phyloP scores from a whole-genome alignment of 2,329 filamentous ascomycete species.

The Curvularia hawaiiensis region DNA sequence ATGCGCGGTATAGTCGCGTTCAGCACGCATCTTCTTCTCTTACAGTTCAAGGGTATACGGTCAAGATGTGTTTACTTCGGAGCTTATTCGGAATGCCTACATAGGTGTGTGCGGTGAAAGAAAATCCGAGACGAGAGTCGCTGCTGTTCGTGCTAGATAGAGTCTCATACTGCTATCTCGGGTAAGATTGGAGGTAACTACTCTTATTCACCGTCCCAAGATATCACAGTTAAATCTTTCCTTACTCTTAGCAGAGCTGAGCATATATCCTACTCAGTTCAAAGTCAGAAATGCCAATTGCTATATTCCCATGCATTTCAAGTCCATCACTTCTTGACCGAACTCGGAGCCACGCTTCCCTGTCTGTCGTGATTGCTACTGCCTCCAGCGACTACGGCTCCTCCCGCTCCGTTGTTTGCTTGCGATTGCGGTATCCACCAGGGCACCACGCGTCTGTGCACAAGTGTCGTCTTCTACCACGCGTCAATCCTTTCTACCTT shows the following conservation, averaged over 20 bases:
- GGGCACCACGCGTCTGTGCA: slow-evolving; percentile 26
- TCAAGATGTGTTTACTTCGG: not conserved
- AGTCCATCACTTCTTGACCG: slow-evolving; percentile 14
- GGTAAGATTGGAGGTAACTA: not conserved
- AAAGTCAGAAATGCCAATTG: slow-evolving; percentile 9
- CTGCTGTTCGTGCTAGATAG: not conserved
- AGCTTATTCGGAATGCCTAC: not conserved
- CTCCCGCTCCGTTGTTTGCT: slow-evolving; percentile 31
- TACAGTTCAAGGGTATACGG: not conserved
- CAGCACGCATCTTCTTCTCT: not conserved
- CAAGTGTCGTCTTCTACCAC: slow-evolving; percentile 9
- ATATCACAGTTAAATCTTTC: not conserved
- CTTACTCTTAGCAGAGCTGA: too few species aligned
- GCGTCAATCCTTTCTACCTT: slow-evolving; percentile 7
- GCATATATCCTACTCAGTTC: slow-evolving; percentile 18
- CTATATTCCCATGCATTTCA: not conserved
- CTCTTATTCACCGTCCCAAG: not conserved
- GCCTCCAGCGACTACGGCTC: slow-evolving; percentile 19
- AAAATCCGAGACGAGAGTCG: not conserved
- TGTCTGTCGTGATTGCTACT: slow-evolving; percentile 16
- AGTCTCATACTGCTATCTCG: not conserved
- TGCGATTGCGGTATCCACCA: slow-evolving; percentile 18
- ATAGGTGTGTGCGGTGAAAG: not conserved
- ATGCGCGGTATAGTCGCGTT: not conserved
- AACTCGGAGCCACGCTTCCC: slow-evolving; percentile 13